phyloP scores from a whole-genome alignment of 805 yeast species.

The Candida orba region DNA sequence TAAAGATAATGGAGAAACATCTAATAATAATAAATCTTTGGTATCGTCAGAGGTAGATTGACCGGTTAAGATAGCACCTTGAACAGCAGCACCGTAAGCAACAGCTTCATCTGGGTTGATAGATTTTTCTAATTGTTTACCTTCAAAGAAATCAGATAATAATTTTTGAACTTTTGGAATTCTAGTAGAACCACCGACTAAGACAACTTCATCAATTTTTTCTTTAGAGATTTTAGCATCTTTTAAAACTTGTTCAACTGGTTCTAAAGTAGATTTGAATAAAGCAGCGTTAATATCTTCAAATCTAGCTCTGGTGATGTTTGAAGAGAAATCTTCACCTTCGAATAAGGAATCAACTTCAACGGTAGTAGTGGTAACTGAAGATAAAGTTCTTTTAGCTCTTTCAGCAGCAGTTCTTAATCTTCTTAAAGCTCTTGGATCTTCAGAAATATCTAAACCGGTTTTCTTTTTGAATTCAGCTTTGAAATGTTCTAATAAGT shows the following conservation, averaged over 20 bases:
- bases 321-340: constrained; percentile 94
- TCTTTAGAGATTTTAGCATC: constrained; percentile 90
- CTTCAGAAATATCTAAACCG: constrained; percentile 81
- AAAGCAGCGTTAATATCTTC: constrained; percentile 93
- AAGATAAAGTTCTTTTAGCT: constrained; percentile 96
- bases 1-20: constrained; percentile 94
- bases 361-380: constrained; percentile 89
- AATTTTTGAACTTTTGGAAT: constrained; percentile 95
- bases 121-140: constrained; percentile 94
- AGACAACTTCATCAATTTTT: constrained; percentile 82
- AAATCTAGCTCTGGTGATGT: constrained; percentile 94
- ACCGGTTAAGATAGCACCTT: constrained; percentile 94
- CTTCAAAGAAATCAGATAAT: constrained; percentile 93
- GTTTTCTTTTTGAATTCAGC: constrained; percentile 94
- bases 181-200: constrained; percentile 98
- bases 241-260: constrained; percentile 90
- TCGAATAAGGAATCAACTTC: constrained; percentile 93
- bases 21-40: constrained; percentile 87
- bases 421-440: constrained; percentile 96
- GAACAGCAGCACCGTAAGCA: constrained; percentile 99
- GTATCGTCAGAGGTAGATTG: constrained; percentile 97
- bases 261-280: constrained; percentile 90
- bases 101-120: constrained; percentile 99
- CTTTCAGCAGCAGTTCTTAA: constrained; percentile 98
- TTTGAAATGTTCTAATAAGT: constrained; percentile 88